These are phyloP conservation scores for Penicillium flavigenum DNA, from an alignment of 495 filamentous ascomycete species.

Conservation along the genomic window DNA sequence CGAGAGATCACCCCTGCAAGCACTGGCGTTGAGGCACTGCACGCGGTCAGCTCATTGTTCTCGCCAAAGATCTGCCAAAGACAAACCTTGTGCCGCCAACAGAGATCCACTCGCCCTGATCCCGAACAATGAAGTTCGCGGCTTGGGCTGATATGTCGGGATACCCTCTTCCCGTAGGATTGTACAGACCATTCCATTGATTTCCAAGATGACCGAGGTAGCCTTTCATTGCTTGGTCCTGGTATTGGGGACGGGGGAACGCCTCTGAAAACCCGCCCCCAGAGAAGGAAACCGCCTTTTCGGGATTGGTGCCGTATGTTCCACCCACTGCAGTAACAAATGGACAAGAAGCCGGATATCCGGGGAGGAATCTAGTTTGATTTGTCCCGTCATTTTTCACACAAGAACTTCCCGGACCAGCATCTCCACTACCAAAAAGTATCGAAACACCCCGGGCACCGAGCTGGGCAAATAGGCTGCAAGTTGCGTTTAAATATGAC, in stretches of 20 bases:
- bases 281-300: slow-evolving; percentile 57
- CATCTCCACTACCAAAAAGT: slow-evolving; percentile 72
- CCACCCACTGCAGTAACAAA: slow-evolving; percentile 79
- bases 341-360: slow-evolving; percentile 77
- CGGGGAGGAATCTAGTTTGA: slow-evolving; percentile 60
- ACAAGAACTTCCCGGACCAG: slow-evolving; percentile 60
- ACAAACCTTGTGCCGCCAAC: slow-evolving; percentile 48
- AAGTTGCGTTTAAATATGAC: slow-evolving; percentile 62
- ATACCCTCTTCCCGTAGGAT: slow-evolving; percentile 63
- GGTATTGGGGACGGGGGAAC: slow-evolving; percentile 65
- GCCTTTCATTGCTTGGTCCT: slow-evolving; percentile 52
- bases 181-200: slow-evolving; percentile 51
- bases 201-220: slow-evolving; percentile 51
- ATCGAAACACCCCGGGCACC: slow-evolving; percentile 71
- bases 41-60: slow-evolving; percentile 13
- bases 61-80: not conserved
- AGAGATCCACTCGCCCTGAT: slow-evolving; percentile 35
- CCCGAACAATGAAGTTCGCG: slow-evolving; percentile 38
- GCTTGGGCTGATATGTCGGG: slow-evolving; percentile 68
- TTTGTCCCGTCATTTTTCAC: slow-evolving; percentile 64
- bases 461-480: slow-evolving; percentile 70
- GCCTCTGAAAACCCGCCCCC: slow-evolving; percentile 71
- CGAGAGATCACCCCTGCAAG: slow-evolving; percentile 56
- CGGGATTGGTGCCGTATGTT: slow-evolving; percentile 53
- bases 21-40: slow-evolving; percentile 51